phyloP scores from a whole-genome alignment of 805 yeast genomes.

The Saccharomycopsis sp. region DNA sequence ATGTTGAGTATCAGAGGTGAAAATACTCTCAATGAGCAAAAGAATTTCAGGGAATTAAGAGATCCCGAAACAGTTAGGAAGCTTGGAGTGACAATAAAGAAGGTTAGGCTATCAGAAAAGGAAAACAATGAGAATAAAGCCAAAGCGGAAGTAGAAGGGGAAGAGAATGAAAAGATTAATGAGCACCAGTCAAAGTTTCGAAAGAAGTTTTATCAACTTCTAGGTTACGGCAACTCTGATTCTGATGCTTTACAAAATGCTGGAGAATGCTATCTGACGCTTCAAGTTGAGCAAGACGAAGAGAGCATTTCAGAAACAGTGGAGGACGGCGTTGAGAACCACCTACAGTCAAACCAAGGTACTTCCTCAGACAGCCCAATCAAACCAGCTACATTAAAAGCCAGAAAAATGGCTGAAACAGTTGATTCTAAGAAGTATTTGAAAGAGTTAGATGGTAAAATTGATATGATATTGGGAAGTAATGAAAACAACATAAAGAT shows the following conservation, averaged over 20 bases:
- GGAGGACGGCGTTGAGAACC: neutral
- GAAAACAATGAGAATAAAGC: neutral
- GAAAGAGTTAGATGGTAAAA: neutral
- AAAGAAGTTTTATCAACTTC: neutral
- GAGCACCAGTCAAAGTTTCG: neutral
- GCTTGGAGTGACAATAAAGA: no score
- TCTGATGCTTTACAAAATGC: neutral
- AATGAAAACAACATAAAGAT: neutral
- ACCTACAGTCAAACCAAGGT: neutral
- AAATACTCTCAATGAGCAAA: neutral
- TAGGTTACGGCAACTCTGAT: neutral
- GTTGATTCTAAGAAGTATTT: neutral
- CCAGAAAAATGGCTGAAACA: neutral
- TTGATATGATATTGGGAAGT: neutral
- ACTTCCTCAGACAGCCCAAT: neutral
- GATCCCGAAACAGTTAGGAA: neutral
- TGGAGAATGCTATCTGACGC: neutral
- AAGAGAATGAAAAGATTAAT: neutral
- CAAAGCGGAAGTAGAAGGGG: neutral
- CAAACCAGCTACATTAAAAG: neutral
- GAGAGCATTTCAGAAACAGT: neutral
- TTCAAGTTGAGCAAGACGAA: neutral
- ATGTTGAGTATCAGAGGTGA: neutral
- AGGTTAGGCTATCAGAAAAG: no score
- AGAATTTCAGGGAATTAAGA: neutral